A percentile compares a stretch with the other conserved stretches of the same genome.
Conservation (phyloP, 2,329 filamentous ascomycete species). For the Aspergillus brunneoviolaceus region DNA sequence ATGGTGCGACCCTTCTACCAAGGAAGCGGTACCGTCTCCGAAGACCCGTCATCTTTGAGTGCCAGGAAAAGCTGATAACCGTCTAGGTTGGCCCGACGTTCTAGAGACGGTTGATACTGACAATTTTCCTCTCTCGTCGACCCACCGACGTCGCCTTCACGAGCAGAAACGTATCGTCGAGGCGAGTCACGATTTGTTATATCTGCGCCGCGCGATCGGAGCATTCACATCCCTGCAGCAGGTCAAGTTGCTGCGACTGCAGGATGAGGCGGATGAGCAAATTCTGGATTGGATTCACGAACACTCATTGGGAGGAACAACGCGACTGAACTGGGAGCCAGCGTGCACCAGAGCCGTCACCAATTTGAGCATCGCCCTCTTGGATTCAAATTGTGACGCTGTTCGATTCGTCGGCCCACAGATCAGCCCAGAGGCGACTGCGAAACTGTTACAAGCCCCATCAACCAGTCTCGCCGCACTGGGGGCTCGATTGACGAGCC, state of each 20-base stretch:
- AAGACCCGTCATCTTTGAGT: slow-evolving; percentile 8
- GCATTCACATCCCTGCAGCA: slow-evolving; percentile 63
- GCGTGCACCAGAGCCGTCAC: slow-evolving; percentile 63
- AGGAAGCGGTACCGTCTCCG: slow-evolving; percentile 37
- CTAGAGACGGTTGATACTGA: slow-evolving; percentile 22
- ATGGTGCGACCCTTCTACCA: slow-evolving; percentile 43
- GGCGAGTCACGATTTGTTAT: slow-evolving; percentile 51
- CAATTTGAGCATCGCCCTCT: slow-evolving; percentile 58
- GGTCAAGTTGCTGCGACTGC: slow-evolving; percentile 62
- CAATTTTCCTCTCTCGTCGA: slow-evolving; percentile 23
- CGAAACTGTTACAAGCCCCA: slow-evolving; percentile 51
- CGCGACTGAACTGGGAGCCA: slow-evolving; percentile 59
- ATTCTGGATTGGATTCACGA: slow-evolving; percentile 54
- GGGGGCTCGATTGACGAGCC: slow-evolving; percentile 58
- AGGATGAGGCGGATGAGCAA: slow-evolving; percentile 58
- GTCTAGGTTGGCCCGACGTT: slow-evolving; percentile 32
- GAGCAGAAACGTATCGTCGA: slow-evolving; percentile 49
- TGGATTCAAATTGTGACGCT: slow-evolving; percentile 56
- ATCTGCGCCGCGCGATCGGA: slow-evolving; percentile 56
- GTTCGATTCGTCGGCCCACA: slow-evolving; percentile 63
- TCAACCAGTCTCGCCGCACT: slow-evolving; percentile 51
- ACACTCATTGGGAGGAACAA: slow-evolving; percentile 46
- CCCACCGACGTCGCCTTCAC: slow-evolving; percentile 34
- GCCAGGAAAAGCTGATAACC: slow-evolving; percentile 21
- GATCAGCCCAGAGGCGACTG: slow-evolving; percentile 60